phyloP scores from a whole-genome alignment of 306 rosid species.

The Ochetophila trinervis region DNA sequence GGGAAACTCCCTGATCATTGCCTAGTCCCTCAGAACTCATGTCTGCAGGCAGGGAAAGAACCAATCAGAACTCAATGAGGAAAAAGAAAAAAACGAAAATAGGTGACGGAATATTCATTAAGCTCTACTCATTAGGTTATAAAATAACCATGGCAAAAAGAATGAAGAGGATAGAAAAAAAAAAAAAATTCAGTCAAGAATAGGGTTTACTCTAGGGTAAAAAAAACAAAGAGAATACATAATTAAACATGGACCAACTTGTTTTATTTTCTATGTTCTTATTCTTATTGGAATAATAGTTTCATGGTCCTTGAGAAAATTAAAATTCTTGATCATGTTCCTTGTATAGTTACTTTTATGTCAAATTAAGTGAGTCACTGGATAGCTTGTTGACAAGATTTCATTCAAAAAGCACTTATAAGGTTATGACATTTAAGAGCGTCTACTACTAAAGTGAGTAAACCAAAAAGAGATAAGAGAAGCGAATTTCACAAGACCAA shows the following conservation, averaged over 20 bases:
- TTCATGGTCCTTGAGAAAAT: too few species aligned
- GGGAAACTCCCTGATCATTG: conserved; percentile 34
- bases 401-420: not conserved
- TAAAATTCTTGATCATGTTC: not conserved
- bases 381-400: conserved; percentile 2
- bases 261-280: too few species aligned
- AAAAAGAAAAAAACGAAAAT: not conserved
- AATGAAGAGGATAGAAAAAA: too few species aligned
- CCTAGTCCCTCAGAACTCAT: conserved; percentile 31
- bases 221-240: not conserved
- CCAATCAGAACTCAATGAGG: conserved; percentile 9
- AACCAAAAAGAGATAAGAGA: too few species aligned
- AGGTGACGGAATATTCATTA: not conserved
- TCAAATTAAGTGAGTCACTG: not conserved
- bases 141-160: not conserved
- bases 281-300: too few species aligned
- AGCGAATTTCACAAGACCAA: too few species aligned
- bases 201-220: too few species aligned
- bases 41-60: conserved; percentile 37
- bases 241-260: not conserved
- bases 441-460: too few species aligned
- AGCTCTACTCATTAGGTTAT: not conserved
- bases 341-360: not conserved
- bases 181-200: too few species aligned
- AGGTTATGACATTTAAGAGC: too few species aligned